Percentiles rank a stretch among this genome's conserved stretches.
These are phyloP conservation scores for Chytriomyces sp. DNA, from an alignment of 192 early-diverging fungal genomes.

Conservation along the genomic window DNA sequence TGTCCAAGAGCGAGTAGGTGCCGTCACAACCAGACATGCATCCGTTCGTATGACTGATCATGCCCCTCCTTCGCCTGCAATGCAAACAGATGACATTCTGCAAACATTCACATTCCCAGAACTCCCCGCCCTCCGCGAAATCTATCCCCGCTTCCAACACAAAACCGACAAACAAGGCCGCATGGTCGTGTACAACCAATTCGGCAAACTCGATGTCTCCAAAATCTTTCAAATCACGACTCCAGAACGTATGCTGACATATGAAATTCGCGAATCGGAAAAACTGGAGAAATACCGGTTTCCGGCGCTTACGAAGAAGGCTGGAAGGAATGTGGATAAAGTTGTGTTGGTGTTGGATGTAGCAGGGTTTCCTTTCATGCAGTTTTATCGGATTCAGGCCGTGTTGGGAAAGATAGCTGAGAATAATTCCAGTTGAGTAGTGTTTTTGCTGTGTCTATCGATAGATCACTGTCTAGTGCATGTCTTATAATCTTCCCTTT, in stretches of 20 bases:
- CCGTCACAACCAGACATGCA: not conserved
- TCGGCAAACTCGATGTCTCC: conserved; percentile 67
- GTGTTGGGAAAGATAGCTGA: not conserved
- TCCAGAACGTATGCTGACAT: conserved; percentile 61
- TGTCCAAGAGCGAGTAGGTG: conserved; percentile 46
- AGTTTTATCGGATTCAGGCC: not conserved
- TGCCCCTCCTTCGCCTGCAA: not conserved
- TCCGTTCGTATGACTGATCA: not conserved
- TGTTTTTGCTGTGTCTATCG: no score
- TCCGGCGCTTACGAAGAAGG: conserved; percentile 69
- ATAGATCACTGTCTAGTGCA: conserved; percentile 36
- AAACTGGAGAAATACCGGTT: conserved; percentile 66
- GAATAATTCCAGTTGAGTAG: not conserved
- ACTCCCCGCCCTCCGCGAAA: conserved; percentile 51
- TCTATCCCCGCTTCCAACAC: conserved; percentile 75
- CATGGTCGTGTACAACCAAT: conserved; percentile 83
- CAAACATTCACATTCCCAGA: conserved; percentile 54
- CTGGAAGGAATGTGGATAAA: conserved; percentile 67
- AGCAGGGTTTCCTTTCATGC: conserved; percentile 54
- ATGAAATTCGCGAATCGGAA: conserved; percentile 68
- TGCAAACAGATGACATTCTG: conserved; percentile 48
- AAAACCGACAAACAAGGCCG: conserved; percentile 81
- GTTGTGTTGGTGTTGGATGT: conserved; percentile 83
- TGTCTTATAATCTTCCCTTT: conserved; percentile 58
- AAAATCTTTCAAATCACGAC: conserved; percentile 58